A percentile compares a stretch with the other conserved stretches of the same genome.
Conservation (phyloP, 2,329 filamentous ascomycete species). For the Cladosporium sp. region DNA sequence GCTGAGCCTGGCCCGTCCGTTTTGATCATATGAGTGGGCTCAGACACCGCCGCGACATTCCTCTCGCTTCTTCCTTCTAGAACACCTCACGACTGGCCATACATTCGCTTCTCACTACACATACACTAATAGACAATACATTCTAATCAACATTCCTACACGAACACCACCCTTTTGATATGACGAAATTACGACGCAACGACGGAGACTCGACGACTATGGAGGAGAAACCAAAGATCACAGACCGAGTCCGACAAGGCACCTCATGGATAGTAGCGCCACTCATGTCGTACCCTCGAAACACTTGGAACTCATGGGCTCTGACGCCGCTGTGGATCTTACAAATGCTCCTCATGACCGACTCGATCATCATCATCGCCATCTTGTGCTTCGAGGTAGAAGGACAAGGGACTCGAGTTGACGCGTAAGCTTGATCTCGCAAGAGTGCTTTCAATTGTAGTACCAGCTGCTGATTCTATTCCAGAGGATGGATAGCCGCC, state of each 20-base stretch:
- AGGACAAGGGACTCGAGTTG: conserved; percentile 6
- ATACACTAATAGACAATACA: not conserved
- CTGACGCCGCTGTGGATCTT: conserved; percentile 13
- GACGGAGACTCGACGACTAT: not conserved
- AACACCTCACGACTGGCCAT: not conserved
- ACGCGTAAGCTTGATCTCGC: conserved; percentile 1
- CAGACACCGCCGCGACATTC: not conserved
- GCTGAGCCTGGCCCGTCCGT: not conserved
- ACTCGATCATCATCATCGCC: conserved; percentile 9
- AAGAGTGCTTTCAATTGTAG: not conserved
- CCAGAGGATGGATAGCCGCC: conserved; percentile 16
- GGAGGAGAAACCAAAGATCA: not conserved
- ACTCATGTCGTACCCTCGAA: conserved; percentile 11
- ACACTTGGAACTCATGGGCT: conserved; percentile 13
- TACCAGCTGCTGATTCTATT: not conserved
- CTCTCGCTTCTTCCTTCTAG: not conserved
- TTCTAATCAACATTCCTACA: too few species aligned
- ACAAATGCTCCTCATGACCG: conserved; percentile 16
- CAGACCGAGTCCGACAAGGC: not conserved
- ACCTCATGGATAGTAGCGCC: conserved; percentile 19
- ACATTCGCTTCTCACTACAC: not conserved
- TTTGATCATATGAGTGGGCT: not conserved
- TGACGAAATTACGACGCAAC: not conserved
- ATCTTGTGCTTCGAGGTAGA: conserved; percentile 18
- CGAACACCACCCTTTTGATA: not conserved